These are phyloP conservation scores for Apiospora kogelbergensis DNA, from an alignment of 2,329 filamentous ascomycete genomes.

Conservation along the genomic window DNA sequence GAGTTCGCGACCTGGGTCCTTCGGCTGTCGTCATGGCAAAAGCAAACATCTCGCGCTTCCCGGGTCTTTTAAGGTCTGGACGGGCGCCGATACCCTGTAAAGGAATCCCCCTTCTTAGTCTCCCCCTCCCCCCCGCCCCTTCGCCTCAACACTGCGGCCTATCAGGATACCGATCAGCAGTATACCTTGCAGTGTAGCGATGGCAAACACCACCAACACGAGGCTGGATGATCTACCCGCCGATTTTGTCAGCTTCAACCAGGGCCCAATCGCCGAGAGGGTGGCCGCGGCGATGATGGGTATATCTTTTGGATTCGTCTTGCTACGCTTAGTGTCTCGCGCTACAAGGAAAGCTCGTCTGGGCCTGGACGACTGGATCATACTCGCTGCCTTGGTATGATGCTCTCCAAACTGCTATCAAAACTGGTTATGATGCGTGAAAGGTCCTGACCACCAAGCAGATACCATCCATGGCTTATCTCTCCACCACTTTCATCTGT, in stretches of 20 bases:
- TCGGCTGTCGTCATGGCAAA: background rate
- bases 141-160: background rate
- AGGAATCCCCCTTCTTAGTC: background rate
- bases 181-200: background rate
- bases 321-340: constrained; percentile 3
- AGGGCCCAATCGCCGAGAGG: constrained; percentile 6
- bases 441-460: background rate
- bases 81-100: background rate
- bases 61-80: background rate
- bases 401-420: background rate
- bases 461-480: constrained; percentile 1
- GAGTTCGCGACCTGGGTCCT: background rate
- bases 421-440: background rate
- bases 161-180: background rate
- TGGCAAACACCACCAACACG: background rate
- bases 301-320: background rate
- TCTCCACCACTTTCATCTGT: constrained; percentile 5
- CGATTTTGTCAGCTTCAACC: constrained; percentile 4
- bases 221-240: constrained; percentile 3
- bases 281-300: constrained; percentile 9
- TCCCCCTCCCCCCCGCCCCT: background rate
- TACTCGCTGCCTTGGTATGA: constrained; percentile 8
- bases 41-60: background rate
- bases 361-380: constrained; percentile 9
- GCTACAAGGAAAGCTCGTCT: background rate